Evolutionary conservation across 805 yeast species (phyloP).

Genomic region (Zygotorulaspora danielsina): DNA sequence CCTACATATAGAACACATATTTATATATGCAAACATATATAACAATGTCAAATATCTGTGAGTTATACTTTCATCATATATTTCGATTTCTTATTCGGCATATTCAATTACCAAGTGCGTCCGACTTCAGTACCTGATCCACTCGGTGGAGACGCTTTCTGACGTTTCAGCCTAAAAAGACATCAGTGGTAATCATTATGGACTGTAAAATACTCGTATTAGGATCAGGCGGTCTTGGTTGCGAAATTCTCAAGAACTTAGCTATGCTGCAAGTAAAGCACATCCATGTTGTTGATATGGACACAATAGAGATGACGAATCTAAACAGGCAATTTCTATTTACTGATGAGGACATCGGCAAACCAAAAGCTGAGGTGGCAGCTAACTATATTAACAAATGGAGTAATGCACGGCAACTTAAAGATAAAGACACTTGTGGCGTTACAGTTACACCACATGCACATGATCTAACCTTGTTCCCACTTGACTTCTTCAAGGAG

Average conservation of each 20-base stretch:
- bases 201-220: slow-evolving; percentile 57
- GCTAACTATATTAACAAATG: slow-evolving; percentile 52
- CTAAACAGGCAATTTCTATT: slow-evolving; percentile 89
- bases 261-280: slow-evolving; percentile 65
- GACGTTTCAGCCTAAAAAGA: no score
- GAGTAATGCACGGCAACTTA: slow-evolving; percentile 1
- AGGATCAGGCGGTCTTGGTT: slow-evolving; percentile 96
- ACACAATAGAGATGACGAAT: slow-evolving; percentile 87
- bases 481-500: slow-evolving; percentile 55
- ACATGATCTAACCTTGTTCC: slow-evolving; percentile 62
- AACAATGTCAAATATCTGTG: no score
- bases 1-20: background rate
- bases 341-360: slow-evolving; percentile 73
- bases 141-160: no score
- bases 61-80: no score
- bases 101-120: no score
- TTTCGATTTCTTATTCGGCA: no score
- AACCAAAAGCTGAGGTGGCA: slow-evolving; percentile 78
- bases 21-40: no score
- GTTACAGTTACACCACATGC: slow-evolving; percentile 54
- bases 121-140: no score
- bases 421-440: slow-evolving; percentile 28
- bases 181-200: no score
- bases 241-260: slow-evolving; percentile 78
- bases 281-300: slow-evolving; percentile 84